phyloP scores from a whole-genome alignment of 768 basidiomycete species.

The Mrakia gelida region DNA sequence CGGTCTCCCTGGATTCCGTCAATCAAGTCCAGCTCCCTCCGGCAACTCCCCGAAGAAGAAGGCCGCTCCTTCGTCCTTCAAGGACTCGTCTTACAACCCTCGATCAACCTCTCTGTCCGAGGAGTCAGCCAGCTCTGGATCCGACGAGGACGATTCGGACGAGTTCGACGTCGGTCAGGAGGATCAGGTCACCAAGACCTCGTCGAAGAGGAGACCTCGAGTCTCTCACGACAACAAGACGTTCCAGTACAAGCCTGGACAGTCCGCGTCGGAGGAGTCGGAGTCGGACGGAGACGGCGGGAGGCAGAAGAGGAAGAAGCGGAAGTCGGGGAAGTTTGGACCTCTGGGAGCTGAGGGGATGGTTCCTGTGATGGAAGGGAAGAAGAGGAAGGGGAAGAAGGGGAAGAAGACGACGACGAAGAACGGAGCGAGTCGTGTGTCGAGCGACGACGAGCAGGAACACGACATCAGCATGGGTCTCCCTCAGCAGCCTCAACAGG shows the following conservation, averaged over 20 bases:
- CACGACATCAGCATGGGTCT: not conserved
- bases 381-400: slow-evolving; percentile 45
- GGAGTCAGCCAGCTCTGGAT: not conserved
- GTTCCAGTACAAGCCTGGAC: slow-evolving; percentile 41
- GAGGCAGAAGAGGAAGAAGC: slow-evolving; percentile 46
- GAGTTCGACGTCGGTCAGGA: slow-evolving; percentile 17
- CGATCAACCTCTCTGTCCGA: not conserved
- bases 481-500: not conserved
- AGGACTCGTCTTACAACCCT: not conserved
- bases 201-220: slow-evolving; percentile 10
- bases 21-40: not conserved
- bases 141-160: slow-evolving; percentile 11
- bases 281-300: slow-evolving; percentile 56
- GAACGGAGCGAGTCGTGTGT: slow-evolving; percentile 34
- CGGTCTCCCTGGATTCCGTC: slow-evolving; percentile 14
- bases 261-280: slow-evolving; percentile 47
- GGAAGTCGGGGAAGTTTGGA: slow-evolving; percentile 50
- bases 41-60: slow-evolving; percentile 16
- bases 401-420: slow-evolving; percentile 32
- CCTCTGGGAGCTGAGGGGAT: slow-evolving; percentile 33
- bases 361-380: slow-evolving; percentile 31
- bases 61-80: not conserved
- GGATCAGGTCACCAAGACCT: slow-evolving; percentile 22
- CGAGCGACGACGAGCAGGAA: slow-evolving; percentile 33
- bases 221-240: slow-evolving; percentile 37